phyloP scores from a whole-genome alignment of 1,284 basidiomycete species.

The Neolentinus lepideus region DNA sequence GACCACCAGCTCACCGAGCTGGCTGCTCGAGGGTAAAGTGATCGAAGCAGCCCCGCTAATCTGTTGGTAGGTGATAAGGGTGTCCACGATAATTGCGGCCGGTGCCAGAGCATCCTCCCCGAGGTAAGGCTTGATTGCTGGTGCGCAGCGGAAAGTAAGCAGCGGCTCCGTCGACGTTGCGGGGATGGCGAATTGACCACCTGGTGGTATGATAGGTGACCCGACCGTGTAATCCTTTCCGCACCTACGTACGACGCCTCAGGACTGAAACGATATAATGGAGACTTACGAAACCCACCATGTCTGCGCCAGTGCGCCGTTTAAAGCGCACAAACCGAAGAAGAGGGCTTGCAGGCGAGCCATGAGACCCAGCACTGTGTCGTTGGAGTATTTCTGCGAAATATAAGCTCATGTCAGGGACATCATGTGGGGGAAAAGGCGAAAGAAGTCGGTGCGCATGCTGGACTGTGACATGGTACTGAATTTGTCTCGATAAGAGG shows the following conservation, averaged over 20 bases:
- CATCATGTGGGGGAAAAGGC: neutral
- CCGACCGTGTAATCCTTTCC: conserved; percentile 57
- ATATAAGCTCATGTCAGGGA: neutral
- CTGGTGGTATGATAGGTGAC: conserved; percentile 44
- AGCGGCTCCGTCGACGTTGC: conserved; percentile 40
- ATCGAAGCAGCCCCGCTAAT: conserved; percentile 43
- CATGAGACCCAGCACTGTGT: neutral
- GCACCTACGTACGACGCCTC: conserved; percentile 37
- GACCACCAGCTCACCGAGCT: conserved; percentile 24
- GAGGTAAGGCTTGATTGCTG: conserved; percentile 63
- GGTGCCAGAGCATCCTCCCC: conserved; percentile 37
- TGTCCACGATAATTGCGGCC: conserved; percentile 47
- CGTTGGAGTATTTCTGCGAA: neutral
- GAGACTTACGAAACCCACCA: neutral
- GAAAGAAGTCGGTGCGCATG: neutral
- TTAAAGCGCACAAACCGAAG: neutral
- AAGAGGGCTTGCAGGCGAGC: neutral
- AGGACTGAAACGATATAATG: neutral
- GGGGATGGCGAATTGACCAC: conserved; percentile 53
- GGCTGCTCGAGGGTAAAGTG: conserved; percentile 22
- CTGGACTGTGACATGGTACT: neutral
- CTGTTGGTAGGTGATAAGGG: conserved; percentile 41
- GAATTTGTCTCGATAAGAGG: no score
- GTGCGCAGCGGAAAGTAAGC: conserved; percentile 60
- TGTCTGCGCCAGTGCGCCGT: neutral